These are phyloP conservation scores for Beverwykella pulmonaria DNA, from an alignment of 495 filamentous ascomycete genomes.

Conservation along the genomic window DNA sequence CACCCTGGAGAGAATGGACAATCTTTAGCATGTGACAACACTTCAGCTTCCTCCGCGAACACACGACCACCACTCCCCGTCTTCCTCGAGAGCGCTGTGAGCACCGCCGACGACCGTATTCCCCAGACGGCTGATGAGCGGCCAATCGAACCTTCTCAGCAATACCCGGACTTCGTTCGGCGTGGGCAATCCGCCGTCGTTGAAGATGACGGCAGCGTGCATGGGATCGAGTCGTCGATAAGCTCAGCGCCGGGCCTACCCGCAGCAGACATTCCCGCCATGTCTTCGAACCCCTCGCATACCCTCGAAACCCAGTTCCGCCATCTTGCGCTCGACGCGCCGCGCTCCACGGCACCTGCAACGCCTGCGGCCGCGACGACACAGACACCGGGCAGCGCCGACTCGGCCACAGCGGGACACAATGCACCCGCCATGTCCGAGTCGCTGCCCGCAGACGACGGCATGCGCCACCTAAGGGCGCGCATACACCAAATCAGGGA, in stretches of 20 bases:
- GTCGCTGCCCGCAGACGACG: slow-evolving; percentile 85
- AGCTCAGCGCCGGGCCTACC: slow-evolving; percentile 3
- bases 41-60: too few relatives aligned
- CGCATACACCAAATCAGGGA: slow-evolving; percentile 78
- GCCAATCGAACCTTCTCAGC: not conserved
- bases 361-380: not conserved
- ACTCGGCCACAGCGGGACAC: slow-evolving; percentile 18
- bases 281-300: slow-evolving; percentile 42
- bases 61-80: not conserved
- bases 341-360: slow-evolving; percentile 10
- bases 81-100: not conserved
- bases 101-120: not conserved
- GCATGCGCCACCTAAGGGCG: slow-evolving; percentile 74
- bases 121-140: not conserved
- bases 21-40: slow-evolving; percentile 2
- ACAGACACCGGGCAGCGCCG: not conserved
- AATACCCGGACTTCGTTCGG: slow-evolving; percentile 13
- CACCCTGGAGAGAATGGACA: slow-evolving; percentile 37
- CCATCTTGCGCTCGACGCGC: slow-evolving; percentile 31
- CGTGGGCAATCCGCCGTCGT: slow-evolving; percentile 1
- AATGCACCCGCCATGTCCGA: slow-evolving; percentile 39
- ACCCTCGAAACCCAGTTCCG: slow-evolving; percentile 43
- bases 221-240: slow-evolving; percentile 23
- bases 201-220: slow-evolving; percentile 2
- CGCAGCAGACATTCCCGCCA: slow-evolving; percentile 21